Evolutionary conservation across 73 alveolate genomes (phyloP).

Genomic region (Symbiodinium pilosum): DNA sequence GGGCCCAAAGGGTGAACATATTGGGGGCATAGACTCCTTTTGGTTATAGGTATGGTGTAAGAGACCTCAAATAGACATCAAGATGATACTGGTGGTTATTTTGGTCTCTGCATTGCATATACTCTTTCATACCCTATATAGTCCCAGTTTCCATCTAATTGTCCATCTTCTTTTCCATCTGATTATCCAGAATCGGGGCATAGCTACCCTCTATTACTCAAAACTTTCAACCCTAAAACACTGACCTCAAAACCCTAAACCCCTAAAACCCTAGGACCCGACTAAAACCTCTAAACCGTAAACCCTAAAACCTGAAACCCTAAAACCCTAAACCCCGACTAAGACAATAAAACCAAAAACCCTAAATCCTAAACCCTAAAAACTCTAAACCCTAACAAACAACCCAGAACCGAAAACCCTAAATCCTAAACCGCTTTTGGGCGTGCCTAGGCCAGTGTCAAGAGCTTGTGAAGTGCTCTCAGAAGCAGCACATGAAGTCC

Average conservation of each 20-base stretch:
- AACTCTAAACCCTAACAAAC: too few species aligned
- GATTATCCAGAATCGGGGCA: background rate
- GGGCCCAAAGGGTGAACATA: too few species aligned
- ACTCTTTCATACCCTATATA: too few species aligned
- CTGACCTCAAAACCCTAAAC: background rate
- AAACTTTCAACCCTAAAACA: background rate
- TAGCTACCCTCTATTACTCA: background rate
- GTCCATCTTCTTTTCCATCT: too few species aligned
- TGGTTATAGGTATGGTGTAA: too few species aligned
- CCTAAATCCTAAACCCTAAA: background rate
- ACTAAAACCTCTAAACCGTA: too few species aligned
- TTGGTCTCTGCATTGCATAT: too few species aligned
- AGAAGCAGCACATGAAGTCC: slow-evolving; percentile 13
- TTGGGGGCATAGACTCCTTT: too few species aligned
- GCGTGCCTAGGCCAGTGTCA: background rate
- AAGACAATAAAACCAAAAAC: background rate
- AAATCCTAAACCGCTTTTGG: background rate
- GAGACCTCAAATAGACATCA: too few species aligned
- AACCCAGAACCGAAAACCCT: background rate
- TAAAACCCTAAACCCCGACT: background rate
- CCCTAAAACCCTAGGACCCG: too few species aligned
- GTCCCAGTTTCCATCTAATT: too few species aligned
- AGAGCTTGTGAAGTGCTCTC: background rate
- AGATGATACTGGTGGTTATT: too few species aligned
- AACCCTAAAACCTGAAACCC: background rate